Base-by-base conservation (phyloP, 1,139 yeast species). In the Candida buenavistaensis region DNA sequence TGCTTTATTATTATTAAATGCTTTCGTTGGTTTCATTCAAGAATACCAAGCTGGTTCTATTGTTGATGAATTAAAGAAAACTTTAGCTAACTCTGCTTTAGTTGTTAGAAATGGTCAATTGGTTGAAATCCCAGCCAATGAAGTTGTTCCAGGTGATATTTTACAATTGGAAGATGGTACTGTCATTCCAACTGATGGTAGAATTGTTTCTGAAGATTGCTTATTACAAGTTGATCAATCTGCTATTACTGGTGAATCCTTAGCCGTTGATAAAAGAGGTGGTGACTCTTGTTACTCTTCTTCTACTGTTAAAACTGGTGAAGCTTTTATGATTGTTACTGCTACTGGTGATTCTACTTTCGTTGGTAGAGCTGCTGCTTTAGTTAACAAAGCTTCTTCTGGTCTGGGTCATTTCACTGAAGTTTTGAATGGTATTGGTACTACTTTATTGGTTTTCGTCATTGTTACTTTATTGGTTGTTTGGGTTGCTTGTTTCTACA, bases 41-140 rank as follows among this genome's bases (percentile, higher is more conserved):
- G 97, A 90, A 72, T 90, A 75, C 83, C 95, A 88, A 76, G 96
- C 96, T 51, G 96, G 95, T 72, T 88, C 95, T 50, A 89, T 87
- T 74, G 96, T 88, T 52, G 96, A 88, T 46, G 95, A 87, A 63
- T 82, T 88, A 69, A 88, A 88, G 79, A 89, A 88, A 68, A 87
- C 95, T 58, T 75, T 87, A 57, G 95, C 96, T 51, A 84, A 86
- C 82, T 64, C 86, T 66, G 96, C 96, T 57, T 65, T 74, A 51
- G 90, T 86, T 57, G 75, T 88, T 60, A 82, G 96, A 77, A 85
- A 85, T 63, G 95, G 96, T 67, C 68, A 76, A 50, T 68, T 82
- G 48, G 63, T 74, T 57, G 95, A 84, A 69, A 68, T 86, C 52
- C 78, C 78, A 50, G 83, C 95, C 51, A 78, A 78, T 55, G 95